These are phyloP conservation scores for Ceratonia siliqua DNA, from an alignment of 306 rosid species.

Conservation along the genomic window DNA sequence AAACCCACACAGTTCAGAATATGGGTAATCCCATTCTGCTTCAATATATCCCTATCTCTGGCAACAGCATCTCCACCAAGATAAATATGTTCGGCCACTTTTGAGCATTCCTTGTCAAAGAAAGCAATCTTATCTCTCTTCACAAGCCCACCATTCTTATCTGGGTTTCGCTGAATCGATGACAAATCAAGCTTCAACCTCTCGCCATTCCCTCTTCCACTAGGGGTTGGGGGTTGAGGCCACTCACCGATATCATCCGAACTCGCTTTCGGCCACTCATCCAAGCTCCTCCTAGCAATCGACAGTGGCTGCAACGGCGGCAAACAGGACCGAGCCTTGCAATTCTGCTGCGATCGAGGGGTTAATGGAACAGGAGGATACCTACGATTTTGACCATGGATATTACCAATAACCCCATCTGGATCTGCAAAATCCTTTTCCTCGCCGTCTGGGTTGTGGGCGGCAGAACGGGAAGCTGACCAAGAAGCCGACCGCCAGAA, in stretches of 20 bases:
- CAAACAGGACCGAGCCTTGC: slow-evolving; percentile 81
- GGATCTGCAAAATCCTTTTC: slow-evolving; percentile 59
- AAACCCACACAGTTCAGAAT: slow-evolving; percentile 95
- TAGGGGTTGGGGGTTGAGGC: slow-evolving; percentile 92
- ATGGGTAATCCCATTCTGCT: slow-evolving; percentile 88
- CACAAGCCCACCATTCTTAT: slow-evolving; percentile 83
- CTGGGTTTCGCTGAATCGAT: slow-evolving; percentile 78
- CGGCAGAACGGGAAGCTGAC: slow-evolving; percentile 61
- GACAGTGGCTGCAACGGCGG: slow-evolving; percentile 92
- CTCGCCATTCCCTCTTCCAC: slow-evolving; percentile 79
- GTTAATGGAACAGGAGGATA: slow-evolving; percentile 84
- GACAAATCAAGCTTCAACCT: slow-evolving; percentile 97
- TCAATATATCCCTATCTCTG: slow-evolving; percentile 80
- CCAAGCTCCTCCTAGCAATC: slow-evolving; percentile 92
- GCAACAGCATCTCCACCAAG: slow-evolving; percentile 99
- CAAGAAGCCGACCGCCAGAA: slow-evolving; percentile 79
- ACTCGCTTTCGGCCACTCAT: slow-evolving; percentile 98
- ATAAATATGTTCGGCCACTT: slow-evolving; percentile 90
- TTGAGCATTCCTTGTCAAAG: slow-evolving; percentile 95
- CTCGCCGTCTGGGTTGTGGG: slow-evolving; percentile 32
- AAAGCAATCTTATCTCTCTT: slow-evolving; percentile 97
- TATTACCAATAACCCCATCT: slow-evolving; percentile 39
- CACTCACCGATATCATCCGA: slow-evolving; percentile 98
- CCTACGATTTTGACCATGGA: slow-evolving; percentile 51
- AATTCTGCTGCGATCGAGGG: slow-evolving; percentile 89